A percentile compares a stretch with the other conserved stretches of the same genome.
Conservation (phyloP, 441 rosid genomes). For the Erodium trifolium region DNA sequence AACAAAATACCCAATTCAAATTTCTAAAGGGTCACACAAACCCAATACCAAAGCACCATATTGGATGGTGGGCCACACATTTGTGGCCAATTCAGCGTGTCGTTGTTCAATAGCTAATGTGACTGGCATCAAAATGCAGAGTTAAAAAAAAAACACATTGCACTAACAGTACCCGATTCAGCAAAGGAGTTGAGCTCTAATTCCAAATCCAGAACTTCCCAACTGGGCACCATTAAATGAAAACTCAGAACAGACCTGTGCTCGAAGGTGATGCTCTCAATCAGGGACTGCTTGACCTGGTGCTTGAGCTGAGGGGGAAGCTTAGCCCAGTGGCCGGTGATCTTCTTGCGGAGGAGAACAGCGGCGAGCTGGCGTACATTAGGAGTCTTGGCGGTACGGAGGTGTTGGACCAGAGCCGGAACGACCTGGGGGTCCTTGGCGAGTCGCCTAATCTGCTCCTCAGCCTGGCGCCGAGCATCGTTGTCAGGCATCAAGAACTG, state of each 20-base stretch:
- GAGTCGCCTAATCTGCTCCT: conserved; percentile 89
- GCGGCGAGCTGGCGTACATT: conserved; percentile 99
- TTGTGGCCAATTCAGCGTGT: too few species aligned
- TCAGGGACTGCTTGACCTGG: conserved; percentile 78
- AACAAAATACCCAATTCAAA: too few species aligned
- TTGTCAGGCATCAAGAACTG: conserved; percentile 99
- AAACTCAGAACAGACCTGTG: conserved; percentile 46
- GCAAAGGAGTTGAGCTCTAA: not conserved
- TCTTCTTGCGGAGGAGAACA: conserved; percentile 97
- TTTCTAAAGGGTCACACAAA: too few species aligned
- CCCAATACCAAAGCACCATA: too few species aligned
- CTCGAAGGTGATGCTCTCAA: conserved; percentile 95
- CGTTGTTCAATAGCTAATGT: too few species aligned
- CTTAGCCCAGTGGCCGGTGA: conserved; percentile 98
- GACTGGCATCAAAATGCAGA: too few species aligned
- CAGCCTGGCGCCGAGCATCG: conserved; percentile 95
- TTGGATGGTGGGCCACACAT: too few species aligned
- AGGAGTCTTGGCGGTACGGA: conserved; percentile 98
- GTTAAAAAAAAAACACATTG: too few species aligned
- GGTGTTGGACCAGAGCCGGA: conserved; percentile 91
- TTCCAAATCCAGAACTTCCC: not conserved
- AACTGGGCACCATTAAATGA: not conserved
- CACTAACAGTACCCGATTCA: too few species aligned
- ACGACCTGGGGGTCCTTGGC: conserved; percentile 99
- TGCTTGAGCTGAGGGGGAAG: conserved; percentile 73